Base-by-base conservation (phyloP, 2,329 filamentous ascomycete genomes). In the Cordyceps farinosa region DNA sequence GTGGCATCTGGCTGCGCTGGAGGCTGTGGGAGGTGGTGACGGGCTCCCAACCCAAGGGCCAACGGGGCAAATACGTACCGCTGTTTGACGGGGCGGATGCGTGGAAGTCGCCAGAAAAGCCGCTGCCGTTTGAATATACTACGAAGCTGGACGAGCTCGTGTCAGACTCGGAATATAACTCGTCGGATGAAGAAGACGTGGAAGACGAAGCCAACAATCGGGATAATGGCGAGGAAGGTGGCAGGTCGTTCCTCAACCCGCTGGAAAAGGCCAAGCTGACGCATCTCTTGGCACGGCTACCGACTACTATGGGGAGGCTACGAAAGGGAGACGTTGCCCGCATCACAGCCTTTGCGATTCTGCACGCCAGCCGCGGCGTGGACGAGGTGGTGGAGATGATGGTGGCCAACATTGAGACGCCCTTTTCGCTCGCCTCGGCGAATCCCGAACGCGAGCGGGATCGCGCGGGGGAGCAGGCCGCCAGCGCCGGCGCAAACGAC, bases 341-440 rank as follows among this genome's bases (percentile, higher is more conserved):
- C 5, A 82, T 97, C 2, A 94, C 93, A 1, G 85, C 89, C 3
- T 97, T 98, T 75, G 93, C 93, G 13, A 92, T 98, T 62, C 89
- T 88, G 2, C 92, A 98, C 73, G 90, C 92, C 1, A 91, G 89
- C 45, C 84, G 87, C 27, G 95, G 93, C 17, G 90, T 91, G 13
- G 90, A 96, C 67, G 95, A 98, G 77, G 89, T 97, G 42, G 92
- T 96, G n/a, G 86, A 94, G 56, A 86, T 96, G 76, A 87, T 98
- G 44, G 84, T 96, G 0, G 83, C 87, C 1, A 98, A 99, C 70
- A 82, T 98, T 40, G 82, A 90, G 64, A 86, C 83, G 58, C 95
- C 95, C 0, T 86, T 96, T 64, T 84, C 87, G 6, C 86, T 89
- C 67, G 91, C 87, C 1, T 84, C 83, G 7, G 90, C 90, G 30